These are phyloP conservation scores for Hydrangea macrophylla DNA, from an alignment of 148 eudicot genomes.

Conservation along the genomic window DNA sequence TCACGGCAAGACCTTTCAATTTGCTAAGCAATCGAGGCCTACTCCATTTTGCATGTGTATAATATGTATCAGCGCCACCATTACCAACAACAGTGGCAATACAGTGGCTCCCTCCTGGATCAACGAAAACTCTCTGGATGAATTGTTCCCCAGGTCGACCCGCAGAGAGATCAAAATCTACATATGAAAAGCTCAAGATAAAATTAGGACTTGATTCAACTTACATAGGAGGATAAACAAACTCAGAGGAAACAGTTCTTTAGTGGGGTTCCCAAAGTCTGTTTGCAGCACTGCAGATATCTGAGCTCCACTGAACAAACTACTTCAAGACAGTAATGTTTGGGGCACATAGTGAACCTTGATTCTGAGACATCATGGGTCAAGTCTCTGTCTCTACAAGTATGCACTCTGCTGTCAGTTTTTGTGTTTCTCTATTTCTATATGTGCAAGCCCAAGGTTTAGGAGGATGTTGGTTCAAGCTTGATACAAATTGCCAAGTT, in stretches of 20 bases:
- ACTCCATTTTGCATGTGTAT: slow-evolving; percentile 88
- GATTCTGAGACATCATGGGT: no score
- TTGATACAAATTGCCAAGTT: no score
- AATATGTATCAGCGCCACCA: slow-evolving; percentile 89
- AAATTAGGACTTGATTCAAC: not conserved
- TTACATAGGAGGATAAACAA: not conserved
- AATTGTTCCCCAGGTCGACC: slow-evolving; percentile 93
- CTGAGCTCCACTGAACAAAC: not conserved
- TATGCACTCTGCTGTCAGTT: no score
- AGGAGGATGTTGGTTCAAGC: no score
- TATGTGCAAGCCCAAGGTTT: no score
- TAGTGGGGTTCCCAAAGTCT: not conserved
- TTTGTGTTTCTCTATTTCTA: no score
- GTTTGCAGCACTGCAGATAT: not conserved
- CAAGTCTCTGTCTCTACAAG: no score
- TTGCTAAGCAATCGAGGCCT: slow-evolving; percentile 75
- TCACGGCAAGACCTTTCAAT: slow-evolving; percentile 80
- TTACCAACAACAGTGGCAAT: slow-evolving; percentile 85
- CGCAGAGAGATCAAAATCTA: slow-evolving; percentile 86
- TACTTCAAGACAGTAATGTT: not conserved
- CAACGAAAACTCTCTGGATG: slow-evolving; percentile 87
- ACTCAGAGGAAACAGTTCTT: not conserved
- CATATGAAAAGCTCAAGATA: slow-evolving; percentile 1
- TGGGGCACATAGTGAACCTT: not conserved
- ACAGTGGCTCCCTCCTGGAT: slow-evolving; percentile 96